Conservation (phyloP, 495 filamentous ascomycete species). For the Penicillium steckii region DNA sequence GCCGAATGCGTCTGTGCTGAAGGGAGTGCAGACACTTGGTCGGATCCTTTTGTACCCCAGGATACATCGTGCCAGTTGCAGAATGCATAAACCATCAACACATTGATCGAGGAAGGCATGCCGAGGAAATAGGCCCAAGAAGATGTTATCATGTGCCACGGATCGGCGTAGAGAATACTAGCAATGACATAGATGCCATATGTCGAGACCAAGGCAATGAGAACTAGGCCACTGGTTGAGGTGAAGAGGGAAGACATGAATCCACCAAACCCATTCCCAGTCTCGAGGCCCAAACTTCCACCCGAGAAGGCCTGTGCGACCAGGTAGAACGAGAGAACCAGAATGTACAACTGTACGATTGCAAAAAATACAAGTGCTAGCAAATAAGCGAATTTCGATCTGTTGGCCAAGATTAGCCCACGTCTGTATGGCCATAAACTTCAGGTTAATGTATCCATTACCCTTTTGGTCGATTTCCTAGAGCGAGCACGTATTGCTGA, state of each 20-base stretch:
- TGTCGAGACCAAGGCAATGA: not conserved
- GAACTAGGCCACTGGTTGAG: constrained; percentile 34
- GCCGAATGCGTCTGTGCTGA: constrained; percentile 59
- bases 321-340: constrained; percentile 79
- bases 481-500: constrained; percentile 84
- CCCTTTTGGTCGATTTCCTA: constrained; percentile 86
- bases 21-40: not conserved
- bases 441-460: constrained; percentile 24
- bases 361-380: constrained; percentile 75
- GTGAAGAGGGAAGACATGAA: constrained; percentile 71
- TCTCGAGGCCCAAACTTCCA: constrained; percentile 43
- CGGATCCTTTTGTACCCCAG: not conserved
- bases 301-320: constrained; percentile 71
- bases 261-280: constrained; percentile 36
- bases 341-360: constrained; percentile 70
- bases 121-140: not conserved
- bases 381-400: constrained; percentile 63
- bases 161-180: not conserved
- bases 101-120: not conserved
- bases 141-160: not conserved
- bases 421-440: not conserved
- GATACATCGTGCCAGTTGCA: not conserved
- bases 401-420: too few relatives aligned
- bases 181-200: not conserved
- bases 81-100: not conserved